Conservation (phyloP, 768 basidiomycete species). For the Lactarius akahatsu region DNA sequence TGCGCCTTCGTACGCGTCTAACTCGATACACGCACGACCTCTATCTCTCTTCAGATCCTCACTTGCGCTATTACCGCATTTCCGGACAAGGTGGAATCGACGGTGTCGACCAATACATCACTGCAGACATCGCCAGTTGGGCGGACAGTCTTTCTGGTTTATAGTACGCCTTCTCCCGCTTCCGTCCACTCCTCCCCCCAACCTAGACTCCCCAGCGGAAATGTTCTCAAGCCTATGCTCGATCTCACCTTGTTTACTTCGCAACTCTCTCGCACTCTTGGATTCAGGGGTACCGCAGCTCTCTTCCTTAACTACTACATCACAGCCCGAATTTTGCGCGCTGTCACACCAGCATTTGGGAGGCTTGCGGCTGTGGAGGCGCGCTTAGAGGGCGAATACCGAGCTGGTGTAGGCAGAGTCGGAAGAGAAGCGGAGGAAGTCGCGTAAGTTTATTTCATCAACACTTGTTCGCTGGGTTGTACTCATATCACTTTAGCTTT, state of each 20-base stretch:
- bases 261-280: slow-evolving; percentile 84
- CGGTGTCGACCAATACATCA: slow-evolving; percentile 89
- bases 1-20: slow-evolving; percentile 79
- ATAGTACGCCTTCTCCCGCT: slow-evolving; percentile 59
- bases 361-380: slow-evolving; percentile 86
- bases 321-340: slow-evolving; percentile 79
- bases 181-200: not conserved
- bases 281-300: slow-evolving; percentile 76
- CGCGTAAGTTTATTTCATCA: slow-evolving; percentile 53
- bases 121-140: slow-evolving; percentile 89
- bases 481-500: slow-evolving; percentile 53
- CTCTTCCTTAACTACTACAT: slow-evolving; percentile 82
- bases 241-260: slow-evolving; percentile 91
- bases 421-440: slow-evolving; percentile 91
- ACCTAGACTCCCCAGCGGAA: slow-evolving; percentile 57
- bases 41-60: slow-evolving; percentile 74
- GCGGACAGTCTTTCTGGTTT: slow-evolving; percentile 80
- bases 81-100: slow-evolving; percentile 44
- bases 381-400: slow-evolving; percentile 85
- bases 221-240: slow-evolving; percentile 87
- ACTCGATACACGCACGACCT: slow-evolving; percentile 91
- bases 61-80: slow-evolving; percentile 67
- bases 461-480: not conserved
- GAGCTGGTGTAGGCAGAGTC: slow-evolving; percentile 80
- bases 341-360: slow-evolving; percentile 92